A percentile compares a stretch with the other conserved stretches of the same genome.
phyloP scores from a whole-genome alignment of 129 eudicot genomes.

The carrot (Daucus carota) region DH1_v3.0 NC_030389.2:15359001-15359500 shows the following conservation, averaged over 20 bases:
- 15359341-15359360: background rate
- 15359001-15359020: background rate
- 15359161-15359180: conserved; percentile 44
- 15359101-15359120: conserved; percentile 10
- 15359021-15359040: background rate
- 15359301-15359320: background rate
- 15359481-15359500: background rate
- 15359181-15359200: conserved; percentile 43
- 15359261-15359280: conserved; percentile 37
- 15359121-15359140: conserved; percentile 9
- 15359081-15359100: background rate
- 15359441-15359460: background rate
- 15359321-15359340: background rate
- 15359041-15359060: background rate
- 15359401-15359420: background rate
- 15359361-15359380: background rate
- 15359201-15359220: conserved; percentile 55
- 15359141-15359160: conserved; percentile 31
- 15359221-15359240: conserved; percentile 47
- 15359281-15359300: conserved; percentile 53
- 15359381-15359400: background rate
- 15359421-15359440: background rate
- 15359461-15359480: background rate
- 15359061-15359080: no score
- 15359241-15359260: conserved; percentile 25